Conservation (phyloP, 805 yeast genomes). For the Starmerella asiatica region DNA sequence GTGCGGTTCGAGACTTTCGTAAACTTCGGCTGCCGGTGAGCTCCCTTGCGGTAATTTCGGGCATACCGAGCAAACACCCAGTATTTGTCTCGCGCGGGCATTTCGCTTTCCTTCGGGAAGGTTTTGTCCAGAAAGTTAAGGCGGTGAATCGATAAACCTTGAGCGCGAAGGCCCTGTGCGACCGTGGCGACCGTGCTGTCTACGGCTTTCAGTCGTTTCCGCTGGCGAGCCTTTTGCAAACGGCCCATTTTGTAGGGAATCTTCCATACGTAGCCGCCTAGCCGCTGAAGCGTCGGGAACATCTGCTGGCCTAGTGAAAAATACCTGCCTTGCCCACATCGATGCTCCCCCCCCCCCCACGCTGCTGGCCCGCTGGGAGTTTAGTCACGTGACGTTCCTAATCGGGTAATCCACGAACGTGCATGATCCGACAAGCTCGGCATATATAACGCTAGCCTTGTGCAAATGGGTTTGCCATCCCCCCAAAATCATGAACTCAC, state of each 20-base stretch:
- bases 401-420: no score
- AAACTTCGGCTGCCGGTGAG: slow-evolving; percentile 74
- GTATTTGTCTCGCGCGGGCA: slow-evolving; percentile 74
- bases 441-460: no score
- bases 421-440: no score
- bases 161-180: slow-evolving; percentile 34
- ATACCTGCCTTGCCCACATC: no score
- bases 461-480: no score
- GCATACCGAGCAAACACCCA: slow-evolving; percentile 66
- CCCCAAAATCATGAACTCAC: no score
- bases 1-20: slow-evolving; percentile 69
- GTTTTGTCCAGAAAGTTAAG: slow-evolving; percentile 31
- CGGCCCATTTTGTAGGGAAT: slow-evolving; percentile 65
- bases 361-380: no score
- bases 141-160: slow-evolving; percentile 27
- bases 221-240: slow-evolving; percentile 69
- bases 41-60: slow-evolving; percentile 71
- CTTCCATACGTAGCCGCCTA: slow-evolving; percentile 74
- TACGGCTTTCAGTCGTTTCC: slow-evolving; percentile 68
- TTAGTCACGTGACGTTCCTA: no score
- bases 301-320: slow-evolving; percentile 4
- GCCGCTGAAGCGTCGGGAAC: slow-evolving; percentile 22
- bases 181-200: slow-evolving; percentile 64
- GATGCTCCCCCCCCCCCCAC: no score
- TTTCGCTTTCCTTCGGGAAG: slow-evolving; percentile 66